Evolutionary conservation across 163 green algal species (phyloP).

Genomic region (Chlamydomonas reinhardtii): DNA sequence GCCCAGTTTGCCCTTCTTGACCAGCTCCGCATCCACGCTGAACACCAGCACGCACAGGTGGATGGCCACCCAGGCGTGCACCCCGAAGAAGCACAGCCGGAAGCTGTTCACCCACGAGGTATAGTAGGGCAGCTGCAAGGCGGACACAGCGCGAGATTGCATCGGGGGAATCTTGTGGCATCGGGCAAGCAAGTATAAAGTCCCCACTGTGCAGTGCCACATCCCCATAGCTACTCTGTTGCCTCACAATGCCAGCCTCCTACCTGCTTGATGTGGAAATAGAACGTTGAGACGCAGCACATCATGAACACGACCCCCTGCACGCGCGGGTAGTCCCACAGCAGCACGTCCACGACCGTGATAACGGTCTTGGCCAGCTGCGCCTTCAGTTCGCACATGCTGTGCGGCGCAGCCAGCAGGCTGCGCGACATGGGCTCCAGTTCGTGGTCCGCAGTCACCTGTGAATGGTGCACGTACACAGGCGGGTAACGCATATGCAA

Average conservation of each 20-base stretch:
- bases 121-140: constrained; percentile 60
- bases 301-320: constrained; percentile 57
- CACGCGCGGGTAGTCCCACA: constrained; percentile 43
- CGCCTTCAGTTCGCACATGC: constrained; percentile 62
- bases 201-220: too few relatives aligned
- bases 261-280: constrained; percentile 46
- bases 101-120: constrained; percentile 65
- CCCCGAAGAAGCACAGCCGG: constrained; percentile 54
- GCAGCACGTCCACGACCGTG: constrained; percentile 59
- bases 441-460: constrained; percentile 65
- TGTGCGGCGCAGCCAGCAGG: constrained; percentile 60
- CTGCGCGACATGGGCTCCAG: constrained; percentile 59
- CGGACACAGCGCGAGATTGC: too few relatives aligned
- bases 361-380: constrained; percentile 64
- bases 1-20: constrained; percentile 35
- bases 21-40: constrained; percentile 30
- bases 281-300: constrained; percentile 52
- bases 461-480: too few relatives aligned
- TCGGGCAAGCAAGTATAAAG: too few relatives aligned
- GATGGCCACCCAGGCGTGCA: constrained; percentile 56
- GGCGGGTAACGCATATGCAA: background rate
- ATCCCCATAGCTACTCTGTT: too few relatives aligned
- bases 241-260: too few relatives aligned
- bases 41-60: constrained; percentile 52
- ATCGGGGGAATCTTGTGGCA: too few relatives aligned